Evolutionary conservation across 176 grass and related monocot genomes (phyloP).

Genomic region (maize (Zea mays)): DNA sequence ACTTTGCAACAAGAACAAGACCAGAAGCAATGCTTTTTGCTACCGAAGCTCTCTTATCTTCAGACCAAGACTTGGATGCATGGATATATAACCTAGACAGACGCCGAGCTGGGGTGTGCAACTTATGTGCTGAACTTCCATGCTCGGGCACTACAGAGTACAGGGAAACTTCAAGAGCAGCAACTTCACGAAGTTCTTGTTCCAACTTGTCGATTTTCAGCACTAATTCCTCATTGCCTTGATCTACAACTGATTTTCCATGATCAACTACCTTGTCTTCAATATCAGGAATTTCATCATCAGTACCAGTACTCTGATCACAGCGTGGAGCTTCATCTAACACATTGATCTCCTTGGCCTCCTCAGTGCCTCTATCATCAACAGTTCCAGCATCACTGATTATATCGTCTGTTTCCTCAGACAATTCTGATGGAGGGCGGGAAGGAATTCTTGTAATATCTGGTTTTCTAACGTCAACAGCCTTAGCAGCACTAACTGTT

Average conservation of each 20-base stretch:
- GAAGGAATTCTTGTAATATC: slow-evolving; percentile 56
- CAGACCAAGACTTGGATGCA: slow-evolving; percentile 67
- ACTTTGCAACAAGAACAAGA: slow-evolving; percentile 75
- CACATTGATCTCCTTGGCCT: slow-evolving; percentile 94
- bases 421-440: slow-evolving; percentile 57
- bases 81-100: slow-evolving; percentile 77
- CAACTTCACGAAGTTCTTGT: slow-evolving; percentile 89
- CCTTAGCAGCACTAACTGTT: slow-evolving; percentile 44
- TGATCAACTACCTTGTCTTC: slow-evolving; percentile 67
- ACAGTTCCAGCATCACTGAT: slow-evolving; percentile 50
- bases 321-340: slow-evolving; percentile 88
- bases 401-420: slow-evolving; percentile 70
- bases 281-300: slow-evolving; percentile 82
- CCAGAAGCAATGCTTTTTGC: slow-evolving; percentile 74
- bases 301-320: slow-evolving; percentile 89
- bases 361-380: slow-evolving; percentile 68
- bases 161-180: slow-evolving; percentile 84
- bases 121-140: slow-evolving; percentile 81
- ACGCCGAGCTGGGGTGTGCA: slow-evolving; percentile 90
- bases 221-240: slow-evolving; percentile 50
- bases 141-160: slow-evolving; percentile 80
- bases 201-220: slow-evolving; percentile 71
- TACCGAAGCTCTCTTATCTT: slow-evolving; percentile 68
- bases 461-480: slow-evolving; percentile 50
- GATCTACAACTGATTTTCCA: slow-evolving; percentile 51